phyloP scores from a whole-genome alignment of 495 filamentous ascomycete species.

The Copromyces sp. region DNA sequence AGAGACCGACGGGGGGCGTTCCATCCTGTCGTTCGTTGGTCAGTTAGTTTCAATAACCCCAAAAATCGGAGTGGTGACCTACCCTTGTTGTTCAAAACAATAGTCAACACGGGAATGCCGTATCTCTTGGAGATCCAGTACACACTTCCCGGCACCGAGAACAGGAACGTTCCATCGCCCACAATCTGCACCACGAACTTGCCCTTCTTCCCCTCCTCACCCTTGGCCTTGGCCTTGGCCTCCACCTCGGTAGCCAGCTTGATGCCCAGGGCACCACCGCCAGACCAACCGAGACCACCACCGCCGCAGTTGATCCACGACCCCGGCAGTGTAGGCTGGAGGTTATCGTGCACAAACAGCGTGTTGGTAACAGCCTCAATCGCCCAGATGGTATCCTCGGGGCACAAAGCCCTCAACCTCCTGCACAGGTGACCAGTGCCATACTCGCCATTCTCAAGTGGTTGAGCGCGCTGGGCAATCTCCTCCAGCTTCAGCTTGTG shows the following conservation, averaged over 20 bases:
- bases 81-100: conserved; percentile 90
- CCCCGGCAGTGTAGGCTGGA: conserved; percentile 67
- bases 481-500: conserved; percentile 49
- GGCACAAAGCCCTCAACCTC: conserved; percentile 53
- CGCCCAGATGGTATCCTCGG: conserved; percentile 70
- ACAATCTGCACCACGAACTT: conserved; percentile 91
- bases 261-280: conserved; percentile 77
- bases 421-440: conserved; percentile 61
- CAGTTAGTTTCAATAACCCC: conserved; percentile 1
- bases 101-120: conserved; percentile 77
- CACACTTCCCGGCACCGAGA: conserved; percentile 77
- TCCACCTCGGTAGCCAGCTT: conserved; percentile 69
- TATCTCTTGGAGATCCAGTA: conserved; percentile 90
- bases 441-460: conserved; percentile 53
- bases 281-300: conserved; percentile 92
- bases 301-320: conserved; percentile 92
- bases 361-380: conserved; percentile 87
- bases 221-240: conserved; percentile 48
- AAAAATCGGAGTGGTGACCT: conserved; percentile 4
- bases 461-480: conserved; percentile 46
- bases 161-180: conserved; percentile 86
- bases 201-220: conserved; percentile 39
- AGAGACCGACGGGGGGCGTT: conserved; percentile 71
- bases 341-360: conserved; percentile 63
- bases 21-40: conserved; percentile 47